Evolutionary conservation across 169 alveolate genomes (phyloP).

Genomic region (Toxoplasma gondii): DNA sequence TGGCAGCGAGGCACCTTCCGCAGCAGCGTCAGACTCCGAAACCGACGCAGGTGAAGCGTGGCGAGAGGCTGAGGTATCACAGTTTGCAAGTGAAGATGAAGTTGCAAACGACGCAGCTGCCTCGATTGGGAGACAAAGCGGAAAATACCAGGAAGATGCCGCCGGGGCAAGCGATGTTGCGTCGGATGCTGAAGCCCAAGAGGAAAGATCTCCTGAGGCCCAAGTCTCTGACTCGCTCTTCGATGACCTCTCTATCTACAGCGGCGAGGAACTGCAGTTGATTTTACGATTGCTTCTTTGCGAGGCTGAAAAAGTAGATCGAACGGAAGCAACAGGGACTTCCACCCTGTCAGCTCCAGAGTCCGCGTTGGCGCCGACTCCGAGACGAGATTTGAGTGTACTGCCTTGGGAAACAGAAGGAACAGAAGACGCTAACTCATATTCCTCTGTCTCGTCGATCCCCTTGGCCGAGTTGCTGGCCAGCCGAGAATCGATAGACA

Average conservation of each 20-base stretch:
- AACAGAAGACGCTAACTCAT: neutral
- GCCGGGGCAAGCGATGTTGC: neutral
- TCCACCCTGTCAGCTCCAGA: neutral
- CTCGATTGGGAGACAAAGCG: too few relatives aligned
- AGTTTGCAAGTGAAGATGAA: too few relatives aligned
- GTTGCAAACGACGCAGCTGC: too few relatives aligned
- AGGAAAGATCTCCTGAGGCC: neutral
- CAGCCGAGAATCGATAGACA: neutral
- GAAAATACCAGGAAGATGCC: neutral
- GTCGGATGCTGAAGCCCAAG: neutral
- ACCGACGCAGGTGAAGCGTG: neutral
- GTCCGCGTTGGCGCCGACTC: neutral
- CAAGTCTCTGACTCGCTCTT: neutral
- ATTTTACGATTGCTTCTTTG: neutral
- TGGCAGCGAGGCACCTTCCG: neutral
- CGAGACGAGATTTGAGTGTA: neutral
- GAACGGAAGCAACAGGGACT: neutral
- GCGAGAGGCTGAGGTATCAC: neutral
- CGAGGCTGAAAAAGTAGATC: neutral
- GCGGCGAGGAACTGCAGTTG: neutral
- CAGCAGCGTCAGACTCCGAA: neutral
- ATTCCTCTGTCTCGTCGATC: neutral
- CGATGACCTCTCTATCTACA: slow-evolving; percentile 31
- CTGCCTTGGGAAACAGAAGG: slow-evolving; percentile 1
- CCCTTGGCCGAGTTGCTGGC: neutral